These are phyloP conservation scores for Cystobasidium ongulense DNA, from an alignment of 768 basidiomycete genomes.

Conservation along the genomic window DNA sequence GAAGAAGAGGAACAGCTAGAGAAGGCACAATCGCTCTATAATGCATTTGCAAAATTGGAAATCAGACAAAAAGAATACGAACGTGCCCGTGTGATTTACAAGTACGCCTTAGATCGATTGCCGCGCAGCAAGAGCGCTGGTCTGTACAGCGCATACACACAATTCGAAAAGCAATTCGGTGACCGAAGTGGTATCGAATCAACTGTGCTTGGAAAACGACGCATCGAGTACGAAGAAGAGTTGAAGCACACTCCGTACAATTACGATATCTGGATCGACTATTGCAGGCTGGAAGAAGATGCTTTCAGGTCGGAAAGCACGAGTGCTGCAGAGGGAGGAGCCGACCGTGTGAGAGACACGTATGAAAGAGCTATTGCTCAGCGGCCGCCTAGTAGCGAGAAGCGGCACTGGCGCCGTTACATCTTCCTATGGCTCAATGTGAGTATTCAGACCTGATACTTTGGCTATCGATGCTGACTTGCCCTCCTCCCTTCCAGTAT, in stretches of 20 bases:
- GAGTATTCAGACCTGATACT: conserved; percentile 1
- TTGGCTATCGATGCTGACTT: background rate
- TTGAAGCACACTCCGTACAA: conserved; percentile 80
- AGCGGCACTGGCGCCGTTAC: conserved; percentile 59
- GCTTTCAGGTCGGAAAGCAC: conserved; percentile 60
- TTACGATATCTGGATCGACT: conserved; percentile 98
- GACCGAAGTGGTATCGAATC: conserved; percentile 76
- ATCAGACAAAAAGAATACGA: conserved; percentile 92
- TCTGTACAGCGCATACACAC: conserved; percentile 86
- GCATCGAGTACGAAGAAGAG: conserved; percentile 98
- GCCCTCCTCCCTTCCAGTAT: conserved; percentile 57
- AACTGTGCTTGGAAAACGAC: conserved; percentile 92
- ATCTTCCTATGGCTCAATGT: conserved; percentile 45
- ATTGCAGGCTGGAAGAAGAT: conserved; percentile 82
- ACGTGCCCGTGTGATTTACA: conserved; percentile 92
- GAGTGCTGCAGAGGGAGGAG: conserved; percentile 59
- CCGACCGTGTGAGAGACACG: conserved; percentile 71
- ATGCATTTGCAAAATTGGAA: conserved; percentile 94
- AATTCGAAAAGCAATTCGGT: conserved; percentile 97
- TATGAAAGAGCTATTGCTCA: conserved; percentile 94
- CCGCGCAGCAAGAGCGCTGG: conserved; percentile 81
- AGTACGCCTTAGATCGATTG: conserved; percentile 92
- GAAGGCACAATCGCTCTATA: conserved; percentile 83
- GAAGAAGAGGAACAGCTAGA: conserved; percentile 74
- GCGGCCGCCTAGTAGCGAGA: conserved; percentile 87